Base-by-base conservation (phyloP, 2,329 filamentous ascomycete genomes). In the Colletotrichum brevisporum region DNA sequence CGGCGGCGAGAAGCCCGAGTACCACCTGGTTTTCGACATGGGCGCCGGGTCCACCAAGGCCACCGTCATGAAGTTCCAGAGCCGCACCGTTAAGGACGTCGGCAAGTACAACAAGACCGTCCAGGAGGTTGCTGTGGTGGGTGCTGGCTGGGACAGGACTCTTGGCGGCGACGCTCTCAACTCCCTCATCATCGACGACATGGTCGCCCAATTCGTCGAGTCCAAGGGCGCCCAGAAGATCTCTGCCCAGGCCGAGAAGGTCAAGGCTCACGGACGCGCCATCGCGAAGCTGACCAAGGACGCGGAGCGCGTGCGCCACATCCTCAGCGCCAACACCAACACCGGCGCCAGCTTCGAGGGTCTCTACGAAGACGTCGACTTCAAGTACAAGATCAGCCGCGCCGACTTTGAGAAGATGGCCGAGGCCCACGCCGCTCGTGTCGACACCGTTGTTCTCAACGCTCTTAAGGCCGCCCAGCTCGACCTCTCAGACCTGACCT, bases 11-110 rank as follows among this genome's bases (percentile, higher is more conserved):
- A 94, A 94, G 83, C 92, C 96, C 0, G 96, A 99, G 81, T 89
- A 95, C 75, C 94, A 99, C 82, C 83, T 99, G 79, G 90, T 99
- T 36, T 99, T 96, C 77, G 96, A 99, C 78, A 98, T 99, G 95
- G 96, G 96, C 73, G 95, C 96, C 73, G 96, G 96, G 5, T 98
- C 94, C 53, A 93, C 95, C 39, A 97, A 94, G 75, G 95, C 95
- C 5, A 96, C 94, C 6, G 85, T 99, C 60, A 83, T 99, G 78
- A 92, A 91, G 75, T 97, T 99, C 83, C 95, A 98, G 80, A 92
- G 93, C 78, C 91, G 92, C 74, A 91, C 88, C 2, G 91, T 98
- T 71, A 99, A 98, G 86, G 95, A 98, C 75, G 83, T 95, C 63
- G 95, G 94, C 73, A 94, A 93, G 79, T 95, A 89, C 84, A 98